phyloP scores from a whole-genome alignment of 805 yeast species.

The Yarrowia bubula region DNA sequence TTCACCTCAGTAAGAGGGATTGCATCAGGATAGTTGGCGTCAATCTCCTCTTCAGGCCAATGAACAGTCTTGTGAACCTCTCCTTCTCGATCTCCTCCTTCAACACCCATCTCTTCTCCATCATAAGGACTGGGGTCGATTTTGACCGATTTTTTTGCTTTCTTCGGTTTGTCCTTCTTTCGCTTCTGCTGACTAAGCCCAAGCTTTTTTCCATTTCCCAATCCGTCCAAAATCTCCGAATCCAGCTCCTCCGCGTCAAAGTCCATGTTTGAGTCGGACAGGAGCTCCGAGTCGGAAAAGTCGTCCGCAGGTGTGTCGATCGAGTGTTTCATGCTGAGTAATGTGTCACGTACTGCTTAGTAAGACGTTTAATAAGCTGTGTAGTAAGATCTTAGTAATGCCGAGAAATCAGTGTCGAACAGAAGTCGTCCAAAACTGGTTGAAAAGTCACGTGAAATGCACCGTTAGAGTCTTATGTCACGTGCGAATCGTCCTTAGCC shows the following conservation, averaged over 20 bases:
- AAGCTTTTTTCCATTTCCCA: conserved; percentile 1
- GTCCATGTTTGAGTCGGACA: conserved; percentile 7
- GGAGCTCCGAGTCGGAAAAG: conserved; percentile 13
- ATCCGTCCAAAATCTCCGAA: conserved; percentile 7
- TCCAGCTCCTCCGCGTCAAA: conserved; percentile 16
- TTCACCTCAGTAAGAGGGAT: conserved; percentile 14
- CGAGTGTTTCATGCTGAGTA: not conserved
- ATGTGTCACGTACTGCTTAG: not conserved
- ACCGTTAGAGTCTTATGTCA: no score
- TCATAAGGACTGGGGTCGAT: not conserved
- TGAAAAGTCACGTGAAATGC: no score
- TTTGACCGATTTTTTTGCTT: not conserved
- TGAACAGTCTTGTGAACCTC: conserved; percentile 11
- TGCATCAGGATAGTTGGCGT: not conserved
- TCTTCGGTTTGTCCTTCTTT: not conserved
- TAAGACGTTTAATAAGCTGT: no score
- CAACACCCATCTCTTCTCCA: not conserved
- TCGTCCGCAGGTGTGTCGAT: conserved; percentile 12
- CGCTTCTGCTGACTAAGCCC: not conserved
- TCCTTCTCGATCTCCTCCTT: not conserved
- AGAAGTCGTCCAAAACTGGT: no score
- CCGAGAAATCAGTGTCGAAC: no score
- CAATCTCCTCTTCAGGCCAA: conserved; percentile 15
- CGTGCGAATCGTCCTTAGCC: no score
- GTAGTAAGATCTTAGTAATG: no score